These are phyloP conservation scores for Rhododendron griersonianum DNA, from an alignment of 148 eudicot species.

Conservation along the genomic window DNA sequence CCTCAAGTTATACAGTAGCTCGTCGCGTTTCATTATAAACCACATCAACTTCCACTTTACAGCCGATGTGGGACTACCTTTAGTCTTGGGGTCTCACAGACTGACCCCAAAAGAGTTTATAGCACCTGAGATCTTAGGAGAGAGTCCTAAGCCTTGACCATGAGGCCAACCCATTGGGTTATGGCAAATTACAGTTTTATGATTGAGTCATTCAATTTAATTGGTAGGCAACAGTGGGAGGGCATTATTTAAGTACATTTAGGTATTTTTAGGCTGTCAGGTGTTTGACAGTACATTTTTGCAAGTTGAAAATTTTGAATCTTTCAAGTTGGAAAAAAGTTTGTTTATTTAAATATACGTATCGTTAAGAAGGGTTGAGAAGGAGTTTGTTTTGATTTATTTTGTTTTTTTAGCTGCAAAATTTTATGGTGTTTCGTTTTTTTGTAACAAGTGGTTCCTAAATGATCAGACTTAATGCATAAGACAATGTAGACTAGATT, in stretches of 20 bases:
- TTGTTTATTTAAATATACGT: not conserved
- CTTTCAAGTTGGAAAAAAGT: not conserved
- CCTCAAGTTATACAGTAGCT: too few species aligned
- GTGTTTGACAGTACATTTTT: not conserved
- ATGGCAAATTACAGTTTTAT: not conserved
- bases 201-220: not conserved
- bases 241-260: slow-evolving; percentile 2
- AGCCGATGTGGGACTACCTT: too few species aligned
- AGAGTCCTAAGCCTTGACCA: too few species aligned
- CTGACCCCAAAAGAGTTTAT: too few species aligned
- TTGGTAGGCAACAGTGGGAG: not conserved
- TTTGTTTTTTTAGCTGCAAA: not conserved
- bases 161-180: too few species aligned
- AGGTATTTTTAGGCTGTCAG: not conserved
- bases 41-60: too few species aligned
- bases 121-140: too few species aligned
- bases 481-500: not conserved
- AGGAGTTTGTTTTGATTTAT: not conserved
- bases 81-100: too few species aligned
- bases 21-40: too few species aligned
- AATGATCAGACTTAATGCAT: not conserved
- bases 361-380: not conserved
- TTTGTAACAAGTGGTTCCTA: not conserved
- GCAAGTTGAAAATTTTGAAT: not conserved
- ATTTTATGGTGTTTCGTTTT: not conserved